These are phyloP conservation scores for Gillenia trifoliata DNA, from an alignment of 306 rosid species.

Conservation along the genomic window DNA sequence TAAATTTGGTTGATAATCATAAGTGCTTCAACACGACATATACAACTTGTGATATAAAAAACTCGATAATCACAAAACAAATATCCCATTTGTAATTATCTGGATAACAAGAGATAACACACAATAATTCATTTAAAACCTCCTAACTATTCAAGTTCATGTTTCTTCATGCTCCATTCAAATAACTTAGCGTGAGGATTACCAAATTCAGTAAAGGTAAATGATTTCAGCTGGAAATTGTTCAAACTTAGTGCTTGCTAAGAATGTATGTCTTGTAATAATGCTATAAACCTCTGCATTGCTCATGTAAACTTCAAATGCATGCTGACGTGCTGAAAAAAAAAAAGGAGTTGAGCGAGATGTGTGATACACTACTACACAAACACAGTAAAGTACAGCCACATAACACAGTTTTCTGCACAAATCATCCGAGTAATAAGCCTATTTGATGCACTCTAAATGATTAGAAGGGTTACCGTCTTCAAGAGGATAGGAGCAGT, in stretches of 20 bases:
- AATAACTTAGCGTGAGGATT: not conserved
- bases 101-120: too few relatives aligned
- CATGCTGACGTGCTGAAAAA: not conserved
- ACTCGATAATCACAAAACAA: not conserved
- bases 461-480: conserved; percentile 43
- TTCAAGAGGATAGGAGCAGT: conserved; percentile 54
- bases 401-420: not conserved
- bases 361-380: not conserved
- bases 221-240: not conserved
- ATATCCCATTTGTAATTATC: not conserved
- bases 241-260: not conserved
- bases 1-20: not conserved
- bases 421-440: not conserved
- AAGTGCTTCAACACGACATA: not conserved
- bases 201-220: not conserved
- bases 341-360: too few relatives aligned
- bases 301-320: conserved; percentile 2
- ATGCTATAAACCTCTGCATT: not conserved
- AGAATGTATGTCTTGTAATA: not conserved
- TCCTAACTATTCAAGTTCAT: not conserved
- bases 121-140: too few relatives aligned
- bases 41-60: not conserved
- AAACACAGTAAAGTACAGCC: not conserved
- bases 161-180: not conserved
- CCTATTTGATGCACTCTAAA: not conserved